Base-by-base conservation (phyloP, 1,139 yeast genomes). In the Debaryomycetaceae sp. region DNA sequence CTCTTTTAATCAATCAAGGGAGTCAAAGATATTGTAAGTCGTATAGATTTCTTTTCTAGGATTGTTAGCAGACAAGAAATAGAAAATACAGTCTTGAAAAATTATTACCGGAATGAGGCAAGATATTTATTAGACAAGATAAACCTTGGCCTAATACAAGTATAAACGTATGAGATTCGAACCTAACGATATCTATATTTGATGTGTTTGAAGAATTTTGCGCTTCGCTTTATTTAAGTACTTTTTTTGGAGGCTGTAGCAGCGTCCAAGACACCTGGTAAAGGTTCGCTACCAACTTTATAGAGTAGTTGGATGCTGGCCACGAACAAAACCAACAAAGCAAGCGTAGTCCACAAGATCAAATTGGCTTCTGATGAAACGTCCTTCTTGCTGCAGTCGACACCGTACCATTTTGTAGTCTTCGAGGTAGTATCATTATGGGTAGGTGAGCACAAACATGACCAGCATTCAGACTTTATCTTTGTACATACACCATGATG, bases 201-300 rank as follows among this genome's bases (percentile, higher is more conserved):
- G n/a, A 27, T 9, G 20, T 38, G 27, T 30, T n/a, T 11, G n/a
- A 14, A 36, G 24, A 6, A 36, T 36, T 13, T 36, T 20, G 39
- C 11, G 6, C 24, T 37, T 23, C n/a, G 13, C 6, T 11, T 13
- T 11, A 22, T 33, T 35, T 37, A 46, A 36, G 38, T 34, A 30
- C 37, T 50, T 59, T 74, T 75, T 50, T 73, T 75, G 39, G 70
- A 62, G 39, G 66, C 57, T 6, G 80, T 75, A 42, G 83, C 80
- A 40, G 84, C 83, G 48, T 78, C 80, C 55, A 85, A 75, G 38
- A 83, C 83, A 30, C 88, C 88, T 23, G 90, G 89, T 49, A 84
- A 72, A 39, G 83, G 78, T 52, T 81, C 83, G 49, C 65, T 62
- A 24, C 87, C 90, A 43, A 82, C 68, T 38, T 72, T 60, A 46